Evolutionary conservation across 805 yeast genomes (phyloP).

Genomic region (Candida awuae): DNA sequence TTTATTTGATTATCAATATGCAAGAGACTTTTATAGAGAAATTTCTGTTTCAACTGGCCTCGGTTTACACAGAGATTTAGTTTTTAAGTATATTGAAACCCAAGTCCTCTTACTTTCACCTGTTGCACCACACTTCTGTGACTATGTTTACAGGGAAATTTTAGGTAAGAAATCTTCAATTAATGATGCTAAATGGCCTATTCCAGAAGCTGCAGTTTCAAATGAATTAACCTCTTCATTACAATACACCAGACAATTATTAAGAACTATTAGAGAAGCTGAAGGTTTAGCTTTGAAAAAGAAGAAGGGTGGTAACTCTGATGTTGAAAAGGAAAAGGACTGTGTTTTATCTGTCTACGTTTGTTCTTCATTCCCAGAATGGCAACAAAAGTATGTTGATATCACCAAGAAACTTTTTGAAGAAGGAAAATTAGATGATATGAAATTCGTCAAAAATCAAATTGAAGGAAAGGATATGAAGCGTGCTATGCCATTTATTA

Average conservation of each 20-base stretch:
- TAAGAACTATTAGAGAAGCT: slow-evolving; percentile 85
- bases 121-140: slow-evolving; percentile 93
- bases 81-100: slow-evolving; percentile 71
- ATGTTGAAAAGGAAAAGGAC: slow-evolving; percentile 68
- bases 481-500: slow-evolving; percentile 96
- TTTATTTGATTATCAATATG: slow-evolving; percentile 86
- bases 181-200: slow-evolving; percentile 73
- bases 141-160: slow-evolving; percentile 78
- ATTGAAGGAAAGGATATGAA: slow-evolving; percentile 82
- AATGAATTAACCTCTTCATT: slow-evolving; percentile 57
- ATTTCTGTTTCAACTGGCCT: slow-evolving; percentile 39
- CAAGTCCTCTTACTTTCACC: slow-evolving; percentile 86
- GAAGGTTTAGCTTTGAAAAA: slow-evolving; percentile 80
- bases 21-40: slow-evolving; percentile 96
- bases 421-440: slow-evolving; percentile 54
- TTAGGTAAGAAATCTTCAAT: slow-evolving; percentile 58
- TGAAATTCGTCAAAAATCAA: slow-evolving; percentile 51
- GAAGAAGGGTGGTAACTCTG: slow-evolving; percentile 80
- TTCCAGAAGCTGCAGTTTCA: slow-evolving; percentile 59
- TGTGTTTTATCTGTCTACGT: slow-evolving; percentile 65
- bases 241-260: slow-evolving; percentile 66
- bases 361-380: slow-evolving; percentile 69
- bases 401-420: slow-evolving; percentile 73
- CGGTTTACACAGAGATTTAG: slow-evolving; percentile 77
- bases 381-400: slow-evolving; percentile 54